phyloP scores from a whole-genome alignment of 139 green algal species.

The Tetratostichococcus sp. region DNA sequence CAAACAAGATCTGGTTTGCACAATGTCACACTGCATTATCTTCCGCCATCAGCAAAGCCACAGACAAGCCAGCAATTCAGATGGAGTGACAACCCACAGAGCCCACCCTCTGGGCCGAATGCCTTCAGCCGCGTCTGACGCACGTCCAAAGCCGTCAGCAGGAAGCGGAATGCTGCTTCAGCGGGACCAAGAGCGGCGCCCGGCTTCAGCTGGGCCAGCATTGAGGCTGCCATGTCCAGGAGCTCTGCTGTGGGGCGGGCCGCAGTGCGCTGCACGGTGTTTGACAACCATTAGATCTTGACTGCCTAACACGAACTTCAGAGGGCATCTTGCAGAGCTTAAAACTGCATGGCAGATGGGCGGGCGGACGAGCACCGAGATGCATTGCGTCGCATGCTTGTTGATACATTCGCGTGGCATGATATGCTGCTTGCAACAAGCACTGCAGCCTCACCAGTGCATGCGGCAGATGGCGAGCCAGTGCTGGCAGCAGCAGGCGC shows the following conservation, averaged over 20 bases:
- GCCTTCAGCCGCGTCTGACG: slow-evolving; percentile 39
- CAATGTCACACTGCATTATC: no score
- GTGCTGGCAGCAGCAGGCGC: slow-evolving; percentile 64
- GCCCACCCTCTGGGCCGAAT: background rate
- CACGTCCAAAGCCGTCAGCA: slow-evolving; percentile 74
- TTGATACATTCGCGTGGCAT: background rate
- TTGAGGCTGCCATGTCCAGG: slow-evolving; percentile 3
- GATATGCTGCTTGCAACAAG: background rate
- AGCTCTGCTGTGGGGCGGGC: slow-evolving; percentile 5
- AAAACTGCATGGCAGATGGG: no score
- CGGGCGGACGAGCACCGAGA: no score
- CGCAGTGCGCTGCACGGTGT: background rate
- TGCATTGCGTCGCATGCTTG: no score
- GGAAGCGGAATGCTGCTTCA: slow-evolving; percentile 56
- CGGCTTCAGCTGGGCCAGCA: slow-evolving; percentile 56
- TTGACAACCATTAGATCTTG: no score
- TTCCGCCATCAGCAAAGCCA: no score
- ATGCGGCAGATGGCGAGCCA: slow-evolving; percentile 43
- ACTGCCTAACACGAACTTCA: no score
- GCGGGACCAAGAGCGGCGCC: slow-evolving; percentile 41
- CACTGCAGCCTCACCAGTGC: slow-evolving; percentile 18
- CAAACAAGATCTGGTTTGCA: background rate
- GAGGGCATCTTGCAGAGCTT: no score
- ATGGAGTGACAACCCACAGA: background rate
- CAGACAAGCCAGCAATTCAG: no score